Evolutionary conservation across 2,329 filamentous ascomycete genomes (phyloP), one percentile per base, ranked within the genome.

Genomic region (Diaporthe batatas): DNA sequence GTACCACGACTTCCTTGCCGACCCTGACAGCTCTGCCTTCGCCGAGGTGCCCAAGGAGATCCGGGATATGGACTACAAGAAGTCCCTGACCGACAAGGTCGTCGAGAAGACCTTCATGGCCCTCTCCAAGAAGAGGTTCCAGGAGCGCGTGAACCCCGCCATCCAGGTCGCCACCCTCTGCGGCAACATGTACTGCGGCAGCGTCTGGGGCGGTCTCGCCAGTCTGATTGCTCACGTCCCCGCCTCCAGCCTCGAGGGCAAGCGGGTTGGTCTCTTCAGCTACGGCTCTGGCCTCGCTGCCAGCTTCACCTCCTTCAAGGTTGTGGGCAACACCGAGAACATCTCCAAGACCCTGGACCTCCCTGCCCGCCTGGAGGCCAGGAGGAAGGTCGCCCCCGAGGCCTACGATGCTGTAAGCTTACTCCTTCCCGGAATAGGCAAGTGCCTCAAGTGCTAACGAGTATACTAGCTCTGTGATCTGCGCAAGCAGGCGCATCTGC

Each of bases 51-150:
- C 94, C 69, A 88, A 91, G 54, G 93, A 95, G 83, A 85, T 96
- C 75, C 90, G 91, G 76, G 92, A 94, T 79, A 88, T 96, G 84
- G 91, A 93, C 80, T 96, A 96, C 83, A 86, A 92, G 80, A 91
- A 92, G 84, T 96, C 94, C 3, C 84, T 96, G 78, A 91, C 90
- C 75, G 94, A 96, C 87, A 95, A 94, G 88, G 89, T 87, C 69
- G 89, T 96, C 51, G 94, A 96, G 88, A 96, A 96, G 90, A 92
- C 92, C 75, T 96, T 96, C 83, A 94, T 96, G 92, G 87, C 81
- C 72, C 87, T 96, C 78, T 92, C 92, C 82, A 96, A 96, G 90
- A 95, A 95, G 89, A 90, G 90, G 78, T 96, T 94, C 85, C 89
- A 90, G 80, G 92, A 95, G 84, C 92, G 93, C 79, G 92, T 96